Base-by-base conservation (phyloP, 2,329 filamentous ascomycete species). In the Cercospora janseana region DNA sequence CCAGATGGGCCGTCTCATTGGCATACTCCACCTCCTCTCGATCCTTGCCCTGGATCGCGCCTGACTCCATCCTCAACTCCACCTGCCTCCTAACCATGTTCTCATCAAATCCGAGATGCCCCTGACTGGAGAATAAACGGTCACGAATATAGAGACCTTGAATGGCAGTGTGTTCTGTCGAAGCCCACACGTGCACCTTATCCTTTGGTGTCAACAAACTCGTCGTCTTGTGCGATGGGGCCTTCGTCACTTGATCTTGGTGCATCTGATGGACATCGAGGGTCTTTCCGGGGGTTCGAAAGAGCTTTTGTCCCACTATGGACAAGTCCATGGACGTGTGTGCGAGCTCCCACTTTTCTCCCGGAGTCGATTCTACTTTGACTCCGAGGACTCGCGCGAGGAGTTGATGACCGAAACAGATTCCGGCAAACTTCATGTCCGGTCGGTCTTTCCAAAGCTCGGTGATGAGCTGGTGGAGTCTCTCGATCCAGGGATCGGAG, bases 371-470 rank as follows among this genome's bases (percentile, higher is more conserved):
- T 21, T 68, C 61, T 12, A 76, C 67, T 10, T 57, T 61, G 4
- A 69, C 66, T 5, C 73, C 73, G 1, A 76, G 68, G 2, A 69
- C 64, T 15, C 73, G 71, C 21, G 67, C 71, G 9, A 77, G 67
- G 13, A 76, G 63, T 56, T 76, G 74, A 44, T 77, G 74, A 12
- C 74, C 74, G 51, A 76, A 77, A 51, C 73, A 77, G 28, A 76
- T 71, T 13, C 74, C 74, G 7, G 70, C 66, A 55, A 75, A 74
- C 26, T 74, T 73, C 38, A 81, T 76, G 15, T 78, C 72, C 1
- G 77, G 77, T 2, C 76, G 70, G 4, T 69, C 63, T 5, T 65
- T 62, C 78, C 78, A 82, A 3, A 81, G 59, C 24, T 76, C 75
- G 74, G 27, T 69, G 6, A 82, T 66, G 8, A 81, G 67, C 0